phyloP scores from a whole-genome alignment of 1,284 basidiomycete species.

The Cerioporus squamosus region DNA sequence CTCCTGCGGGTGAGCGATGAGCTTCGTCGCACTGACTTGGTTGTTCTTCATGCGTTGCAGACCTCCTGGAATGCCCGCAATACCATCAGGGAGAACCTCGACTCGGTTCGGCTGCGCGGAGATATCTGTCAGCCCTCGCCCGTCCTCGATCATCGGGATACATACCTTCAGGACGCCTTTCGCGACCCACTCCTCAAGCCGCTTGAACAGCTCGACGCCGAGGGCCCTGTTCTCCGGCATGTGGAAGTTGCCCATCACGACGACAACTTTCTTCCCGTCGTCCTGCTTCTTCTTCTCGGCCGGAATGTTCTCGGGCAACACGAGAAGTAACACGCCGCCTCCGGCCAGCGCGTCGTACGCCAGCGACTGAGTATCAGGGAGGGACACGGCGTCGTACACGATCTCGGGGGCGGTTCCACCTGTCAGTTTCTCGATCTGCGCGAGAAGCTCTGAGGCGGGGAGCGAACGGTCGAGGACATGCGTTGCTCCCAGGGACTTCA shows the following conservation, averaged over 20 bases:
- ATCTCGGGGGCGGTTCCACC: conserved; percentile 32
- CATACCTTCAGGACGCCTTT: conserved; percentile 21
- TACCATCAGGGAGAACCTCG: conserved; percentile 49
- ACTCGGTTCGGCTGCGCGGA: conserved; percentile 28
- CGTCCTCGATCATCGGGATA: not conserved
- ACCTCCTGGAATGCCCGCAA: conserved; percentile 47
- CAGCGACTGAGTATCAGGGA: conserved; percentile 17
- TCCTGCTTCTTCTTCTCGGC: conserved; percentile 2
- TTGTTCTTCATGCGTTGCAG: conserved; percentile 44
- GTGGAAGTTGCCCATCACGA: conserved; percentile 11
- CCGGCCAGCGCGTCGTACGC: conserved; percentile 32
- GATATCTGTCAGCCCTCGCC: not conserved
- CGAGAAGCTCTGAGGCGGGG: conserved; percentile 28
- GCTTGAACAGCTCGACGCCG: conserved; percentile 10
- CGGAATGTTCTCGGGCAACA: not conserved
- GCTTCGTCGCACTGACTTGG: conserved; percentile 51
- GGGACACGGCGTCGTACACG: conserved; percentile 42
- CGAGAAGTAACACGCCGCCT: conserved; percentile 26
- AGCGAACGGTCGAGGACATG: conserved; percentile 52
- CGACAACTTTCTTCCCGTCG: conserved; percentile 8
- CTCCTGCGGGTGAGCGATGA: conserved; percentile 53
- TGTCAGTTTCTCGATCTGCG: conserved; percentile 29
- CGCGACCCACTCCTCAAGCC: conserved; percentile 17
- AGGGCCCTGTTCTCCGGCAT: conserved; percentile 2
- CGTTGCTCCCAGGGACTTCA: conserved; percentile 58